Base-by-base conservation (phyloP, 208 protist species). In the Trypanosoma rangeli region DNA sequence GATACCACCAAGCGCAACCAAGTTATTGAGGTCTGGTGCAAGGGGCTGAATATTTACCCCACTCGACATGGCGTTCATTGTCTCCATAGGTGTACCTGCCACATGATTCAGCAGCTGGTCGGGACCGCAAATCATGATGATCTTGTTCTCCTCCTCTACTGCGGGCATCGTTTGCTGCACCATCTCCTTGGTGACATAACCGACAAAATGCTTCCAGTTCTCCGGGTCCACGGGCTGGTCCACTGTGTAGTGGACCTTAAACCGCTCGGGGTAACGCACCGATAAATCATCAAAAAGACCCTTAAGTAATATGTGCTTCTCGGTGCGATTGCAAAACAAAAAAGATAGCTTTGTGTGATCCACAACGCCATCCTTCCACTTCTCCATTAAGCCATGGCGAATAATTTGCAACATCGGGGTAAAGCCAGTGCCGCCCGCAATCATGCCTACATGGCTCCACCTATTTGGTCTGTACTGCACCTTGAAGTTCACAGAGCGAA, bases 381-480 rank as follows among this genome's bases (percentile, higher is more conserved):
- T 56, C 68, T 91, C 84, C 10, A 65, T 64, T 8, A 97, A 71
- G 18, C 88, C 79, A 69, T 95, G 90, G 1, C 83, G 80, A 58
- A 97, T 92, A 44, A 98, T 89, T 70, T 98, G 96, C 35, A 97
- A 66, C 85, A 97, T 97, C 1, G 96, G 96, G 0, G 95, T 98
- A 82, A 97, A 97, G 26, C 95, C 95, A 3, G 95, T 96, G 64
- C 94, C 94, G 44, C 95, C 95, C 22, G 88, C 90, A 44, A 98
- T 92, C 92, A 98, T 96, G 35, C 92, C 93, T 15, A 98, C 83
- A 64, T 97, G 84, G 39, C 87, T 86, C 81, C 90, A 96, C 8
- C 80, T 80, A 58, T 92, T 95, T 16, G 87, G 84, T 53, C 68
- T 70, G 76, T 97, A 97, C 74, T 93, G 85, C 26, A 95, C 80